These are phyloP conservation scores for Parathielavia appendiculata DNA, from an alignment of 495 filamentous ascomycete species.

Conservation along the genomic window DNA sequence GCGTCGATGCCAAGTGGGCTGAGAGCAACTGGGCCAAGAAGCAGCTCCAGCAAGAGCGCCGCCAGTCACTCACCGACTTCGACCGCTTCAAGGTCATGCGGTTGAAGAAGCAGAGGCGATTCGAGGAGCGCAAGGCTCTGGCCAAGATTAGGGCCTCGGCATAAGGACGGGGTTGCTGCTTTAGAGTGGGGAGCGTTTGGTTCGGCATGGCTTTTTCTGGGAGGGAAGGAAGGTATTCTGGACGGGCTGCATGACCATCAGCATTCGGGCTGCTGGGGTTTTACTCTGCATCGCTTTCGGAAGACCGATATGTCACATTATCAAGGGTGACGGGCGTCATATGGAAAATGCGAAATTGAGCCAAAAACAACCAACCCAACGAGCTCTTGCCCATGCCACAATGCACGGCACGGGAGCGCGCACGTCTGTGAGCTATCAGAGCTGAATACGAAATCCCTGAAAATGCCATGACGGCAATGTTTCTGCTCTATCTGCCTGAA, in stretches of 20 bases:
- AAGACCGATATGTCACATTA: conserved; percentile 49
- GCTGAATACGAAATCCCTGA: conserved; percentile 9
- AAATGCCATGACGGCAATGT: conserved; percentile 10
- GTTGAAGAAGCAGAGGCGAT: conserved; percentile 95
- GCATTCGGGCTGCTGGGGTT: conserved; percentile 44
- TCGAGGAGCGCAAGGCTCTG: conserved; percentile 89
- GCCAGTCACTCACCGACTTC: conserved; percentile 90
- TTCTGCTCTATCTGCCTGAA: conserved; percentile 1
- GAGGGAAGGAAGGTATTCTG: conserved; percentile 35
- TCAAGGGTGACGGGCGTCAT: conserved; percentile 40
- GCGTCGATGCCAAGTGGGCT: conserved; percentile 87
- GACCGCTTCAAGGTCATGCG: conserved; percentile 99
- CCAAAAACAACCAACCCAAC: conserved; percentile 26
- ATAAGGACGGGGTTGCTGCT: conserved; percentile 28
- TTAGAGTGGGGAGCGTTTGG: conserved; percentile 32
- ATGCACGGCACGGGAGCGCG: conserved; percentile 5
- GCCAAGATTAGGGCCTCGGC: conserved; percentile 63
- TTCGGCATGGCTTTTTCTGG: conserved; percentile 35
- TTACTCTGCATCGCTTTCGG: conserved; percentile 48
- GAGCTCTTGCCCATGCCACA: conserved; percentile 16
- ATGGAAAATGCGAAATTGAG: conserved; percentile 44
- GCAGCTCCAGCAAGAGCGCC: conserved; percentile 72
- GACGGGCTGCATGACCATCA: conserved; percentile 46
- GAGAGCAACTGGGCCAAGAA: conserved; percentile 87
- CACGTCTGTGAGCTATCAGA: conserved; percentile 15